phyloP scores from a whole-genome alignment of 2,329 filamentous ascomycete species.

The Diplodia scrobiculata region DNA sequence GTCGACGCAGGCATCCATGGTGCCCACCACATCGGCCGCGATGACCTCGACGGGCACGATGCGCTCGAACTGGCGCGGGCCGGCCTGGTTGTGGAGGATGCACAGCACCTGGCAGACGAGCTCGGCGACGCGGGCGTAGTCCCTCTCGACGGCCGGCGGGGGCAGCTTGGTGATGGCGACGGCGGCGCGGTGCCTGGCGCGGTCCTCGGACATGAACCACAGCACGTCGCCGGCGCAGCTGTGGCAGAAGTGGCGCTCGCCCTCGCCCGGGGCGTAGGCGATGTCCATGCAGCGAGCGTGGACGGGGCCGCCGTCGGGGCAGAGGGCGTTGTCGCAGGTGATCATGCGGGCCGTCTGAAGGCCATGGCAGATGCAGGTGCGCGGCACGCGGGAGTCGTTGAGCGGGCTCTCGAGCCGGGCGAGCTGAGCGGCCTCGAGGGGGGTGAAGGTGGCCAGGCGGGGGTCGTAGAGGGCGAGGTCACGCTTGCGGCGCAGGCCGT shows the following conservation, averaged over 20 bases:
- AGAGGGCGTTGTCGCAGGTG: background rate
- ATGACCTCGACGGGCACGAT: no score
- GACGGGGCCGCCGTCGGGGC: background rate
- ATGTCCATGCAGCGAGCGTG: constrained; percentile 18
- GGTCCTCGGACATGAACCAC: background rate
- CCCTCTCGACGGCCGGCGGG: background rate
- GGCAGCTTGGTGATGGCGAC: background rate
- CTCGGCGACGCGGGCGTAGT: background rate
- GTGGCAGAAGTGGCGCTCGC: background rate
- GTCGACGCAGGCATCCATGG: no score
- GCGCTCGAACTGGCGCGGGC: no score
- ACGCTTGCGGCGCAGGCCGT: background rate
- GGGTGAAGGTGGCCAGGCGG: no score
- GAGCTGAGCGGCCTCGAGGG: background rate
- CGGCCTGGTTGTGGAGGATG: no score
- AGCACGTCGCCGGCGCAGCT: background rate
- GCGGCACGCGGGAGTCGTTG: background rate
- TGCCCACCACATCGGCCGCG: no score
- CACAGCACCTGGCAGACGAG: background rate
- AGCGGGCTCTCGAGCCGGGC: background rate
- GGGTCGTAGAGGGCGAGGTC: background rate
- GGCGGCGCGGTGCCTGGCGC: background rate
- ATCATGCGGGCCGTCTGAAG: constrained; percentile 9
- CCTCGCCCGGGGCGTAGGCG: background rate
- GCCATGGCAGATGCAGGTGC: constrained; percentile 17